Evolutionary conservation across 2,329 filamentous ascomycete genomes (phyloP).

Genomic region (Colletotrichum liriopes): DNA sequence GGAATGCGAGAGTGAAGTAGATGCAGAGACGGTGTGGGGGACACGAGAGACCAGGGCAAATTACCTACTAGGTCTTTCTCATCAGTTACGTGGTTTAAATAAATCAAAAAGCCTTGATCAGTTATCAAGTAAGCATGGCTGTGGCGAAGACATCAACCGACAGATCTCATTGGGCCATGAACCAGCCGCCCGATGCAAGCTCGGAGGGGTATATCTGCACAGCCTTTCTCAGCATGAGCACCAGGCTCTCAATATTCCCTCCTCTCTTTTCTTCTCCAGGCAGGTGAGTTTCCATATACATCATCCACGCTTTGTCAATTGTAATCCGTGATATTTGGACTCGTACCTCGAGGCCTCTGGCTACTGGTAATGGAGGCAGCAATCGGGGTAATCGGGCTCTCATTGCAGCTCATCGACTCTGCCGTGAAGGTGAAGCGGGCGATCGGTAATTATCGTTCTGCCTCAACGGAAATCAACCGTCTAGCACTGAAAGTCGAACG

Average conservation of each 20-base stretch:
- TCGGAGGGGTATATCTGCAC: slow-evolving; percentile 4
- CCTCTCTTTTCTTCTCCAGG: neutral
- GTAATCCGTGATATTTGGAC: neutral
- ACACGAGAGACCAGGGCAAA: neutral
- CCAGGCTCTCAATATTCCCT: neutral
- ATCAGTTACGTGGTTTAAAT: neutral
- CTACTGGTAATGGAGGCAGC: slow-evolving; percentile 24
- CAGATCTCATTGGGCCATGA: neutral
- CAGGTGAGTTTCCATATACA: neutral
- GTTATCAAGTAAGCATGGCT: neutral
- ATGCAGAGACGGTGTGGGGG: too few species aligned
- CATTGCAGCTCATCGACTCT: slow-evolving; percentile 27
- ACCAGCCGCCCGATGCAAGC: neutral
- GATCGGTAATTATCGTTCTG: slow-evolving; percentile 49
- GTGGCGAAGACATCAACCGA: neutral
- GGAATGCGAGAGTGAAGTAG: too few species aligned
- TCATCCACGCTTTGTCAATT: neutral
- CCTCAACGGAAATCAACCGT: slow-evolving; percentile 15
- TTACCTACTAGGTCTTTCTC: neutral
- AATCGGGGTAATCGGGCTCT: slow-evolving; percentile 33
- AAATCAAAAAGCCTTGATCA: neutral
- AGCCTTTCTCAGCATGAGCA: neutral
- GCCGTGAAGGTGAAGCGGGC: slow-evolving; percentile 69
- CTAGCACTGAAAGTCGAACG: slow-evolving; percentile 14
- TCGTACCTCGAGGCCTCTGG: neutral